Conservation (phyloP, 108 stramenopile species). For the Nitzschia putrida region DNA sequence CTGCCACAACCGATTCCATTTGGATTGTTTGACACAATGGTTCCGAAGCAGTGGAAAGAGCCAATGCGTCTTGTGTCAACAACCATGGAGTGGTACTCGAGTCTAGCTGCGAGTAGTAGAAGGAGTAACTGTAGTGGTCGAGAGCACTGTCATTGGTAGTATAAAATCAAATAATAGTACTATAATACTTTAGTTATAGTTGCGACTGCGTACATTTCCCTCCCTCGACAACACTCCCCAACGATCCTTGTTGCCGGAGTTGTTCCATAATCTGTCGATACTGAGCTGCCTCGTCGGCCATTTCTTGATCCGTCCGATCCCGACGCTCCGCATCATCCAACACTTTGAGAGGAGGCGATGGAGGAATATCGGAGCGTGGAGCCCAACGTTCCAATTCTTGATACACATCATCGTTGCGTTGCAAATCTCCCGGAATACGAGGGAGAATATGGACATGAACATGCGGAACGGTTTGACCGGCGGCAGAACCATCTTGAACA, state of each 20-base stretch:
- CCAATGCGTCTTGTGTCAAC: conserved; percentile 92
- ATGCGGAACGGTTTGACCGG: conserved; percentile 90
- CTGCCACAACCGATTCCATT: conserved; percentile 90
- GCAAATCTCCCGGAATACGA: conserved; percentile 62
- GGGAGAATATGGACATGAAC: conserved; percentile 92
- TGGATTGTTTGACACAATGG: conserved; percentile 92
- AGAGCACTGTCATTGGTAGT: too few species aligned
- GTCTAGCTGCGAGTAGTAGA: too few species aligned
- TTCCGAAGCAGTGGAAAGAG: conserved; percentile 89
- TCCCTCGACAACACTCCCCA: background rate
- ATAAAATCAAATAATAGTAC: too few species aligned
- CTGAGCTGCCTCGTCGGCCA: conserved; percentile 73
- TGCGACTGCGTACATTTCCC: background rate
- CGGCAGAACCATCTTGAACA: conserved; percentile 83
- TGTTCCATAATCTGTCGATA: conserved; percentile 42
- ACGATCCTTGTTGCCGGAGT: background rate
- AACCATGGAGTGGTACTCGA: conserved; percentile 67
- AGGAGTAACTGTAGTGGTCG: too few species aligned
- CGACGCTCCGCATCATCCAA: conserved; percentile 73
- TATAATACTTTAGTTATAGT: background rate
- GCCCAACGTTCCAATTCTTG: conserved; percentile 83
- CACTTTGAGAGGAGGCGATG: conserved; percentile 51
- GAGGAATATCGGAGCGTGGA: conserved; percentile 50
- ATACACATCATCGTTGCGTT: conserved; percentile 86
- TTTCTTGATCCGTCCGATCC: conserved; percentile 73